Percentiles rank a stretch among this genome's conserved stretches.
Conservation (phyloP, 108 stramenopile genomes). For the Bacterosira constricta region DNA sequence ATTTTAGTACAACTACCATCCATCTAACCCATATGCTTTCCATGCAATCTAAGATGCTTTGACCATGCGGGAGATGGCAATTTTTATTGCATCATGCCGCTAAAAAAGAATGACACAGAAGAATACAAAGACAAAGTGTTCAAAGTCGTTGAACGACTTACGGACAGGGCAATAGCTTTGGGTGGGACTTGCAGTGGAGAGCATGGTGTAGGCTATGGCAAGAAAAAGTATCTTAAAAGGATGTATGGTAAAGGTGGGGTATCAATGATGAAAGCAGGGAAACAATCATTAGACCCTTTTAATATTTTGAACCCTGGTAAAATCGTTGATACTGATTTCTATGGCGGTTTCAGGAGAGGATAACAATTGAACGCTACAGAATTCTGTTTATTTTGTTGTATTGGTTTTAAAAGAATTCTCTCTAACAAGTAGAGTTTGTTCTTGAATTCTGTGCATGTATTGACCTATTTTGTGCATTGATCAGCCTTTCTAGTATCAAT, state of each 20-base stretch:
- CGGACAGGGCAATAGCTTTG: slow-evolving; percentile 61
- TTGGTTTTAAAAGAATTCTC: no score
- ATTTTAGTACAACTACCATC: no score
- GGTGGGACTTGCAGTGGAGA: slow-evolving; percentile 99
- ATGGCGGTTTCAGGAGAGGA: no score
- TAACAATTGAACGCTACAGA: no score
- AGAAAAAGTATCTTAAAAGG: slow-evolving; percentile 76
- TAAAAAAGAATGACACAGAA: slow-evolving; percentile 64
- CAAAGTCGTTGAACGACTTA: slow-evolving; percentile 66
- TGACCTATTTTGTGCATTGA: no score
- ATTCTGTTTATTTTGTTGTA: no score
- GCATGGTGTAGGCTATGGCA: slow-evolving; percentile 96
- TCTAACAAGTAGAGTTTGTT: no score
- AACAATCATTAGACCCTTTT: slow-evolving; percentile 87
- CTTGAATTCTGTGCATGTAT: no score
- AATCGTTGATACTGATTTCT: slow-evolving; percentile 50
- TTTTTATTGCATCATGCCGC: slow-evolving; percentile 91
- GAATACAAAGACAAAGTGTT: slow-evolving; percentile 72
- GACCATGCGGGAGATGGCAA: slow-evolving; percentile 99
- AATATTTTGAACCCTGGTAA: slow-evolving; percentile 96
- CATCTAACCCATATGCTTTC: no score
- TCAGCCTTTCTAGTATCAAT: no score
- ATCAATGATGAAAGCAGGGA: slow-evolving; percentile 83
- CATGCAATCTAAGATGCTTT: no score
- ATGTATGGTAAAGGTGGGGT: slow-evolving; percentile 89